Base-by-base conservation (phyloP, 2,329 filamentous ascomycete species). In the Davidsoniella eucalypti region DNA sequence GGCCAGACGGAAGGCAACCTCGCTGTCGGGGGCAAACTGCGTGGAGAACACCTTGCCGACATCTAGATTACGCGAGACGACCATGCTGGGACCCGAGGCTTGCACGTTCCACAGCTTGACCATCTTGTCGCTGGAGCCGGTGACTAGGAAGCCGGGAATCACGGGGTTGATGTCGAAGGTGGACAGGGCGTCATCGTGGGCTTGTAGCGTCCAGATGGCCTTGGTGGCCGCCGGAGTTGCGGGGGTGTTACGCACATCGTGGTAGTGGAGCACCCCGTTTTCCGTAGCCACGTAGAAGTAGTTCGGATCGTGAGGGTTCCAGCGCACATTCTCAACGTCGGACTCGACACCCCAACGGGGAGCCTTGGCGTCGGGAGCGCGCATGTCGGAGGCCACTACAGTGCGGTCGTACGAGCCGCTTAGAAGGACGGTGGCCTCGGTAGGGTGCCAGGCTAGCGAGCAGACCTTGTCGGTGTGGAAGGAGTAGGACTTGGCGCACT, bases 381-480 rank as follows among this genome's bases (percentile, higher is more conserved):
- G 79, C 90, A 98, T 95, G 63, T 98, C 92, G 2, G 87, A 84
- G n/a, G 86, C 87, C 7, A 94, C 86, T 8, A 94, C 75, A 2
- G 88, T 96, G 56, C 87, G 80, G 65, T 98, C 92, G 67, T 96
- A 98, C 62, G 86, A 93, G 54, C 92, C 92, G 60, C 83, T 94
- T 53, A 98, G 74, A 21, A 98, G 73, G 17, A 94, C 79, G 0
- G 92, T 95, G 2, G 88, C 80, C 64, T 95, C 85, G 41, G 73
- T 76, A 0, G 84, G 76, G 69, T 96, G 87, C 92, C 93, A 98
- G 56, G 90, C 84, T 51, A 98, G 69, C 18, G 90, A 87, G 73
- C 88, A 98, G 57, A 96, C 88, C 69, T 98, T 98, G 72, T 95
- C 92, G 36, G 86, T 94, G 68, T 98, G 92, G 67, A 94, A 86